These are phyloP conservation scores for Fistulina hepatica DNA, from an alignment of 1,284 basidiomycete genomes.

Conservation along the genomic window DNA sequence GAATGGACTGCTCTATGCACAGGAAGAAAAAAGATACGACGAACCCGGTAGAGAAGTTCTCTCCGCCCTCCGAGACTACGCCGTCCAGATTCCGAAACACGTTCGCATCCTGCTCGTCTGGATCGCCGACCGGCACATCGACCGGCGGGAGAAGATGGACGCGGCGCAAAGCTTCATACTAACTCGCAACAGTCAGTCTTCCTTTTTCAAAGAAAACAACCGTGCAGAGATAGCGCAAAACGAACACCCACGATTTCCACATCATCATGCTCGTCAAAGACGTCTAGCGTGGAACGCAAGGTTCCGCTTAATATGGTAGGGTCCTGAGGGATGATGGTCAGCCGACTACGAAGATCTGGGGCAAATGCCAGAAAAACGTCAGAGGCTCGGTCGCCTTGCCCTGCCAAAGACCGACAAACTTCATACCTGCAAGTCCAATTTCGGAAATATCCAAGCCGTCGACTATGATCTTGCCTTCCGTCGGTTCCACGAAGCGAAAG, in stretches of 20 bases:
- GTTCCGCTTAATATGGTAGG: conserved; percentile 26
- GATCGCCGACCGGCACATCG: conserved; percentile 21
- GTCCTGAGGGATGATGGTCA: conserved; percentile 91
- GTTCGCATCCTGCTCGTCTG: conserved; percentile 14
- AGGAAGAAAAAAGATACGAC: background rate
- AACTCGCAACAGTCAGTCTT: too few species aligned
- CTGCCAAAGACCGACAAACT: too few species aligned
- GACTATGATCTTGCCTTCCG: conserved; percentile 53
- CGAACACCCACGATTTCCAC: too few species aligned
- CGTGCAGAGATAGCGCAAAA: too few species aligned
- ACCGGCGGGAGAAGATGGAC: conserved; percentile 43
- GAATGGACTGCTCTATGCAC: too few species aligned
- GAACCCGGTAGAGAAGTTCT: conserved; percentile 48
- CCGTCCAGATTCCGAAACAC: conserved; percentile 32
- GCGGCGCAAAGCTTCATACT: conserved; percentile 56
- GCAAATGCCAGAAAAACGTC: too few species aligned
- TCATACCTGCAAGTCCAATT: conserved; percentile 37
- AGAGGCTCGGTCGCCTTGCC: too few species aligned
- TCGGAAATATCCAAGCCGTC: conserved; percentile 43
- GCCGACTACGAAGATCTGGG: conserved; percentile 50
- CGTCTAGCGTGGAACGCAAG: conserved; percentile 61
- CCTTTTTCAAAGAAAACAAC: too few species aligned
- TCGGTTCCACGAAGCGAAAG: conserved; percentile 53
- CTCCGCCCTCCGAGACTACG: conserved; percentile 49
- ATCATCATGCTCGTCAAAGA: conserved; percentile 51